Base-by-base conservation (phyloP, 1,139 yeast species). In the Yamadazyma membranifaciens region DNA sequence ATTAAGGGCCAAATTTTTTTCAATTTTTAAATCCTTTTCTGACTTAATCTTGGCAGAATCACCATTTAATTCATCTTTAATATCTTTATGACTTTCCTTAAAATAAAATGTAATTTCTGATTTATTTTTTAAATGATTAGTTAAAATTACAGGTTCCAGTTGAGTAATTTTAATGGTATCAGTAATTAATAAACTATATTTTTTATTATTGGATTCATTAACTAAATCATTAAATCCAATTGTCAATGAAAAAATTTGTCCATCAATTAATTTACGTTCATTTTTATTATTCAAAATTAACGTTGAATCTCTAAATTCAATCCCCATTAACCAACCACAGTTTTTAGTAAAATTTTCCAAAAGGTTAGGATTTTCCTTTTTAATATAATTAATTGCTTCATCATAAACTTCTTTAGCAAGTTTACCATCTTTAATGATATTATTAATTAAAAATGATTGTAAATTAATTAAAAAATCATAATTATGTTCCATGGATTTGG, bases 251-350 rank as follows among this genome's bases (percentile, higher is more conserved):
- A 89, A 74, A 12, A 89, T 81, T 59, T 88, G 84, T 31, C 92
- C 92, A 48, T 81, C 83, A 44, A 73, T 74, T 44, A 92, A 67
- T 24, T 62, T 66, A 51, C 95, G 75, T 34, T 83, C 87, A 59
- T 81, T 86, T 56, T 87, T 91, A 22, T 76, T 71, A 55, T 86
- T 87, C 44, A 92, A 68, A 25, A 89, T 73, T 49, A 87, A 79
- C 1, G 83, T 68, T 0, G 92, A 77, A 59, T 91, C 97, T 61
- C 96, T 78, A 57, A 87, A 88, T 57, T 89, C 97, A 50, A 92
- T 78, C 43, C 98, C 98, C 48, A 87, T 83, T 44, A 88, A 73
- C 79, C 95, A 87, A 41, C 98, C 98, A 49, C 86, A 78, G 55
- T 87, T 89, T 56, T 87, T 87, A 42, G 89, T 75, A 54, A 89